Base-by-base conservation (phyloP, 257 asterid genomes). In the Striga asiatica region DNA sequence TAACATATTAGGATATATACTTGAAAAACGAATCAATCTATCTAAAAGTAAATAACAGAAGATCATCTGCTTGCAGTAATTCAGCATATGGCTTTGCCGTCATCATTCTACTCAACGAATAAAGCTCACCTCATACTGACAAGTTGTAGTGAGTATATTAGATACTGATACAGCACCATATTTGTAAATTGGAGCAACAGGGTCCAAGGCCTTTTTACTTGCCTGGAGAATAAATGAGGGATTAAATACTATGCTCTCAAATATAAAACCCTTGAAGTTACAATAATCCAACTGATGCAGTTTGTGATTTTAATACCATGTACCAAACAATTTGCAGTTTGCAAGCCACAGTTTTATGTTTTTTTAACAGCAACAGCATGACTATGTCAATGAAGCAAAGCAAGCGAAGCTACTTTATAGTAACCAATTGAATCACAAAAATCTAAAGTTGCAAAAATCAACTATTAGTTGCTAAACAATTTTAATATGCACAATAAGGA, bases 131-230 rank as follows among this genome's bases (percentile, higher is more conserved):
- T 92, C 99, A 64, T 92, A 92, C 69, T 92, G 99, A 51, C 99
- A 92, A 42, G 99, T 84, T 17, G 99, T 92, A 19, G 99, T 88
- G 23, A 84, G 93, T 66, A 92, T 85, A 74, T 92, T 92, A 57
- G 99, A 84, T 54, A 92, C 79, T 19, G 99, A 92, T 56, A 92
- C 80, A 45, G 75, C 69, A 72, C 83, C 67, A 55, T 92, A 92
- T 64, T 85, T 84, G 75, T 92, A 76, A 48, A 92, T 65, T n/a
- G 99, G 99, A 76, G 97, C 97, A 61, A 92, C 94, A 39, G 97
- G 95, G 29, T 92, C 97, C 67, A 88, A 58, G 52, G 72, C 82
- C 76, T 77, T 88, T 68, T 85, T 74, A 51, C 88, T 83, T 57
- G 74, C 84, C 99, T 91, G 81, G 39, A 60, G 47, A 34, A 59